Evolutionary conservation across 2,329 filamentous ascomycete genomes (phyloP).

Genomic region (Talaromyces funiculosus): DNA sequence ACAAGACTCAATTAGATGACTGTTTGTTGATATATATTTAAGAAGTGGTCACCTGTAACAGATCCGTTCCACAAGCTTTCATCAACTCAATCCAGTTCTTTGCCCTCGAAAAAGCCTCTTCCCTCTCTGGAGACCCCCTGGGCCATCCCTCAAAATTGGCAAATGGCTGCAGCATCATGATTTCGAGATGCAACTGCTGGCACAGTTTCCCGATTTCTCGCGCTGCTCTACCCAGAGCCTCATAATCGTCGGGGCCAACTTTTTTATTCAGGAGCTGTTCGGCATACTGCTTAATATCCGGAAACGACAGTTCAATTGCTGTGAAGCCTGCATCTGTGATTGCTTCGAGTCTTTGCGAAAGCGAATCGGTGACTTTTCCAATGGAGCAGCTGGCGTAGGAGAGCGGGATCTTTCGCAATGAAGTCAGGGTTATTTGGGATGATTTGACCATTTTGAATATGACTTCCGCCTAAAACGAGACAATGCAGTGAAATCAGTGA

Average conservation of each 20-base stretch:
- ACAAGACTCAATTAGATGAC: not conserved
- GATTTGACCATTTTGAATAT: slow-evolving; percentile 3
- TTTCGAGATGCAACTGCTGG: slow-evolving; percentile 49
- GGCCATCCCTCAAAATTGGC: slow-evolving; percentile 72
- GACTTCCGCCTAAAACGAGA: not conserved
- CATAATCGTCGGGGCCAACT: slow-evolving; percentile 55
- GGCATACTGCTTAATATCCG: slow-evolving; percentile 63
- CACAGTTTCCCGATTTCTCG: slow-evolving; percentile 51
- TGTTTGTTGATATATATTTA: not conserved
- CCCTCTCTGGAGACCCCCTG: slow-evolving; percentile 50
- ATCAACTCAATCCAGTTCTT: slow-evolving; percentile 66
- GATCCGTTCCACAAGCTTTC: slow-evolving; percentile 61
- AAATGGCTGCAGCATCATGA: slow-evolving; percentile 72
- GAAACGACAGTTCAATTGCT: slow-evolving; percentile 69
- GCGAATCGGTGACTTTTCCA: slow-evolving; percentile 29
- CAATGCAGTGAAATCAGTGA: no score
- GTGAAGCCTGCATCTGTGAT: slow-evolving; percentile 45
- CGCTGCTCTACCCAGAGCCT: slow-evolving; percentile 52
- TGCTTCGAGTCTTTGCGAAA: slow-evolving; percentile 36
- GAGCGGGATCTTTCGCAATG: slow-evolving; percentile 28
- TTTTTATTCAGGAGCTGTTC: slow-evolving; percentile 42
- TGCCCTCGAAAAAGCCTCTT: slow-evolving; percentile 59
- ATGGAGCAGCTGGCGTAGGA: slow-evolving; percentile 43
- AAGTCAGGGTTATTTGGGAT: slow-evolving; percentile 11
- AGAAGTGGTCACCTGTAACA: slow-evolving; percentile 54